phyloP scores from a whole-genome alignment of 1,284 basidiomycete species.

The Porodaedalea pini region DNA sequence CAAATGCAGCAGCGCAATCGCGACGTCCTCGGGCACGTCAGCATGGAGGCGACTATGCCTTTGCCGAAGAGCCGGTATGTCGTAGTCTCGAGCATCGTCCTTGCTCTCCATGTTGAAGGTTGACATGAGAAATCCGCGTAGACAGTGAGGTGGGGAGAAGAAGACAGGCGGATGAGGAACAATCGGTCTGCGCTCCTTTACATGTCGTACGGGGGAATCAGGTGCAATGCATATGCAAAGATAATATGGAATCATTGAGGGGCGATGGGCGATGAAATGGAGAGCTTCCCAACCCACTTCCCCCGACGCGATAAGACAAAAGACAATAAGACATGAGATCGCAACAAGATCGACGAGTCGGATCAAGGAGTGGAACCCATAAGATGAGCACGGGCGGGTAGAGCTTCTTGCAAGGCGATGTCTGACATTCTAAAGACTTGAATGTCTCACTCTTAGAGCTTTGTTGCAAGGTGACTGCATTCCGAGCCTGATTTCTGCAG shows the following conservation, averaged over 20 bases:
- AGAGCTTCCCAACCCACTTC: not conserved
- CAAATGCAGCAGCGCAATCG: conserved; percentile 42
- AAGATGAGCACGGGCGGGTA: not conserved
- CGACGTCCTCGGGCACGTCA: conserved; percentile 19
- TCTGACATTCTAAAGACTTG: too few relatives aligned
- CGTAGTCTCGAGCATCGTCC: not conserved
- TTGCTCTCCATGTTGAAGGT: conserved; percentile 12
- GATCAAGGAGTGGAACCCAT: not conserved
- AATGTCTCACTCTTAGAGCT: too few relatives aligned
- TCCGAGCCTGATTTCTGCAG: too few relatives aligned
- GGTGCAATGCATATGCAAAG: not conserved
- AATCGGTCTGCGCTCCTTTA: conserved; percentile 1
- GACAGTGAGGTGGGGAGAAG: not conserved
- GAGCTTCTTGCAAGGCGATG: too few relatives aligned
- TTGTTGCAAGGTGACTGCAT: too few relatives aligned
- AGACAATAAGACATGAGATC: conserved; percentile 11
- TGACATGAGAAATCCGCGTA: not conserved
- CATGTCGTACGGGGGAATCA: conserved; percentile 7
- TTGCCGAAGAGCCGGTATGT: conserved; percentile 4
- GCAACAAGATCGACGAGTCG: conserved; percentile 4
- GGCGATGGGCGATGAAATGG: not conserved
- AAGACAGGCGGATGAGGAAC: not conserved
- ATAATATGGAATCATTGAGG: conserved; percentile 4
- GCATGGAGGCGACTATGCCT: not conserved
- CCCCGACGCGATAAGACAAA: conserved; percentile 2